Base-by-base conservation (phyloP, 345 rosid genomes). In the Camelina neglecta region DNA sequence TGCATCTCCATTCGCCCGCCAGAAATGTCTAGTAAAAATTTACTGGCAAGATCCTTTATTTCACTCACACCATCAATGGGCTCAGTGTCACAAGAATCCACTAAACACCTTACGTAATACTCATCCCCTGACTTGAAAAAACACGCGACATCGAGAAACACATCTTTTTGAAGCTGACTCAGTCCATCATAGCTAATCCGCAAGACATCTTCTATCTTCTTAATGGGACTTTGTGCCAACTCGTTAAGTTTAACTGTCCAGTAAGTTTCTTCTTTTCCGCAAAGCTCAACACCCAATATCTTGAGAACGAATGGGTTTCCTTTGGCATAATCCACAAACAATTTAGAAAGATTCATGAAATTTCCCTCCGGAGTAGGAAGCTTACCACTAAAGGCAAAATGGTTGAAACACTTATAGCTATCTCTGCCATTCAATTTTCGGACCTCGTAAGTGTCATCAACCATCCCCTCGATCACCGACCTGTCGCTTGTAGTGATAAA, bases 251-350 rank as follows among this genome's bases (percentile, higher is more conserved):
- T 36, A 3, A 74, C 53, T 71, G 60, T 24, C 89, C 84, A 81
- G 16, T 47, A 31, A 5, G 2, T 23, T 53, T 20, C 23, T 4
- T 18, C 29, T 29, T 64, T 72, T 10, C 3, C 53, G 1, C 7
- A 18, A 8, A 83, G 70, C 23, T 39, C 70, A 0, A 16, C 26
- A 6, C 84, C 83, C 16, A 84, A 24, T 26, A 78, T 70, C 61
- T 55, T 76, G 47, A 85, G 80, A 38, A 83, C 84, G 0, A 84
- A 55, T 2, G 84, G 89, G 48, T 77, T 48, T 0, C 89, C 87
- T 21, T 67, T 5, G 20, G 79, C 83, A 61, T 77, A 75, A 20
- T 42, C 39, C 8, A 35, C 67, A 15, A 80, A 67, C 10, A 2
- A 3, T 11, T n/a, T 68, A 6, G 85, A 59, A 7, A 71, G 11